These are phyloP conservation scores for Glycine tomentella DNA, from an alignment of 306 rosid genomes.

Conservation along the genomic window DNA sequence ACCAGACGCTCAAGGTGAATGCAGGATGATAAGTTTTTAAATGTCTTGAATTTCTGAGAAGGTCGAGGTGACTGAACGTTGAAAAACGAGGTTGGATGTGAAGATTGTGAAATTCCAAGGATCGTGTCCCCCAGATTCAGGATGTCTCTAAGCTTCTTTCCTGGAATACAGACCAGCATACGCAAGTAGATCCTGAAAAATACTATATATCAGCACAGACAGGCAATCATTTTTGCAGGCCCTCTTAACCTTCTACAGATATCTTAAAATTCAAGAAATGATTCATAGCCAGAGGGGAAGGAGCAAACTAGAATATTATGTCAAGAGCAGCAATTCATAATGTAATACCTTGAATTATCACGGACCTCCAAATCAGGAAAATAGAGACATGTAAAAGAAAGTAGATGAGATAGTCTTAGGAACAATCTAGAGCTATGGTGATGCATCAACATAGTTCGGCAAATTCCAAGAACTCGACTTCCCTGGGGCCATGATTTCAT, in stretches of 20 bases:
- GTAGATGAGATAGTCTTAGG: constrained; percentile 77
- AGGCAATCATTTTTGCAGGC: constrained; percentile 7
- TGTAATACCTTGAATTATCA: constrained; percentile 87
- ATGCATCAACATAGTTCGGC: constrained; percentile 89
- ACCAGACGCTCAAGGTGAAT: constrained; percentile 76
- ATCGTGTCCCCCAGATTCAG: constrained; percentile 74
- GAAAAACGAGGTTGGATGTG: constrained; percentile 72
- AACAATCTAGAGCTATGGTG: constrained; percentile 92
- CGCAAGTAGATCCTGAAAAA: constrained; percentile 91
- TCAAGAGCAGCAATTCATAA: constrained; percentile 13
- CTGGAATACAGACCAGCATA: constrained; percentile 85
- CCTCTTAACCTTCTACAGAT: constrained; percentile 20
- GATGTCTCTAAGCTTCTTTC: constrained; percentile 88
- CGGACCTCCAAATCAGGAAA: constrained; percentile 98
- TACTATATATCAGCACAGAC: constrained; percentile 41
- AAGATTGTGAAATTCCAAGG: constrained; percentile 74
- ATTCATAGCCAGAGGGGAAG: constrained; percentile 24
- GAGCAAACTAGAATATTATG: constrained; percentile 5
- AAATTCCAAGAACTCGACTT: constrained; percentile 88
- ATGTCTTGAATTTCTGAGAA: constrained; percentile 70
- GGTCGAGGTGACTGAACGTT: constrained; percentile 76
- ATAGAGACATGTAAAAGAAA: constrained; percentile 81
- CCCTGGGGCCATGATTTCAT: constrained; percentile 95
- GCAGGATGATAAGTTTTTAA: constrained; percentile 68
- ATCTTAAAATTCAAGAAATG: constrained; percentile 23